A percentile compares a stretch with the other conserved stretches of the same genome.
phyloP scores from a whole-genome alignment of 441 rosid species.

The Populus hybrid region DNA sequence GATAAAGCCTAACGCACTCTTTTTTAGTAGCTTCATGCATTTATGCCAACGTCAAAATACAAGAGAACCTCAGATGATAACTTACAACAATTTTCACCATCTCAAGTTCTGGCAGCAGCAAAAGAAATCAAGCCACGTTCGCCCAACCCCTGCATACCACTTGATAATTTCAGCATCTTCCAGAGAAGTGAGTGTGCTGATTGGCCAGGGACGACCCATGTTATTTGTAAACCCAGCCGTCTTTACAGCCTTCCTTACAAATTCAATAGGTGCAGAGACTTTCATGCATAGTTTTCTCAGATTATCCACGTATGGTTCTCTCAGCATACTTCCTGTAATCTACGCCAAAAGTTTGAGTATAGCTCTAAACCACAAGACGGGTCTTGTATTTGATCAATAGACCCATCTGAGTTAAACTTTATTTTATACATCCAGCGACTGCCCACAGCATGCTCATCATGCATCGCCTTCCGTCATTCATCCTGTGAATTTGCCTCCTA shows the following conservation, averaged over 20 bases:
- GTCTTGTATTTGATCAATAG: too few relatives aligned
- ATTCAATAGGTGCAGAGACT: slow-evolving; percentile 73
- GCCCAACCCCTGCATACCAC: slow-evolving; percentile 90
- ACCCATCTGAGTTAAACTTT: too few relatives aligned
- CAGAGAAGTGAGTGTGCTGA: slow-evolving; percentile 51
- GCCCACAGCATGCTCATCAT: too few relatives aligned
- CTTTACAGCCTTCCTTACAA: slow-evolving; percentile 70
- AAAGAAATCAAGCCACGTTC: slow-evolving; percentile 87
- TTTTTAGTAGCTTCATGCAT: slow-evolving; percentile 82
- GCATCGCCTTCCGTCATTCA: too few relatives aligned
- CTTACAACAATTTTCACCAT: slow-evolving; percentile 69
- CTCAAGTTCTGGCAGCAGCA: slow-evolving; percentile 88
- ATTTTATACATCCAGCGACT: too few relatives aligned
- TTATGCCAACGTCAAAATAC: slow-evolving; percentile 81
- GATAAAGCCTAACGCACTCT: slow-evolving; percentile 66
- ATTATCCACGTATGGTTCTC: slow-evolving; percentile 52
- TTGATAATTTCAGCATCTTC: slow-evolving; percentile 84
- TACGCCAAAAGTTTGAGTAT: too few relatives aligned
- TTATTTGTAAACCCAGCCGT: slow-evolving; percentile 77
- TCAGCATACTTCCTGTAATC: slow-evolving; percentile 44
- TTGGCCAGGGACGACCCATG: slow-evolving; percentile 89
- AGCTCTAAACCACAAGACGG: too few relatives aligned
- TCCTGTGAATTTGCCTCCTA: too few relatives aligned
- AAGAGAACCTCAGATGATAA: slow-evolving; percentile 87
- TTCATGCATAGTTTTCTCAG: slow-evolving; percentile 70